phyloP scores from a whole-genome alignment of 1,284 basidiomycete species.

The Naganishia sp. region DNA sequence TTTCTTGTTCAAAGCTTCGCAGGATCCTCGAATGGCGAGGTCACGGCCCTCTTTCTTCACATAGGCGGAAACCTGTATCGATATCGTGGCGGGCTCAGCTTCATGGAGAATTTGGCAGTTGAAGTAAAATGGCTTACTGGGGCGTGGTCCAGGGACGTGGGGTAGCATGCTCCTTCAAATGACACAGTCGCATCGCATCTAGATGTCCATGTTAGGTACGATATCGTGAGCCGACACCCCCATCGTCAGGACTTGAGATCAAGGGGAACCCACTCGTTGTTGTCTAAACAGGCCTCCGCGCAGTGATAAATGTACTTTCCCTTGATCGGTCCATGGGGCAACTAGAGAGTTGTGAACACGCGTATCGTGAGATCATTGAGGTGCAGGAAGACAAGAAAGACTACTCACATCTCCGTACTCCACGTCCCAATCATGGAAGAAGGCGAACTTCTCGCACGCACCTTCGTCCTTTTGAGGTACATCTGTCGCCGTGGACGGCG shows the following conservation, averaged over 20 bases:
- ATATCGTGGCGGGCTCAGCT: neutral
- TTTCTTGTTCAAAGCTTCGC: neutral
- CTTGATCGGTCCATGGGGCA: constrained; percentile 3
- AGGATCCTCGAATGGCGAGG: constrained; percentile 13
- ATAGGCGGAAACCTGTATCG: neutral
- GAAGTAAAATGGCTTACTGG: neutral
- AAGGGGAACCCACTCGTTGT: constrained; percentile 7
- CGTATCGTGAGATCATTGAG: no score
- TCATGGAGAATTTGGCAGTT: neutral
- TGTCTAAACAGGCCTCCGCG: constrained; percentile 7
- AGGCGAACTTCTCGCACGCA: constrained; percentile 11
- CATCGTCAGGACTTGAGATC: neutral
- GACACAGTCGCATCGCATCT: constrained; percentile 22
- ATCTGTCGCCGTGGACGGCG: neutral
- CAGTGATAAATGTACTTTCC: constrained; percentile 19
- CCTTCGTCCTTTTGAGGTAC: neutral
- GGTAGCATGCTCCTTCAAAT: constrained; percentile 9
- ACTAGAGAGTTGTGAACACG: neutral
- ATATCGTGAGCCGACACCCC: neutral
- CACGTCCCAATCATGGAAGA: constrained; percentile 24
- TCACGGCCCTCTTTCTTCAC: constrained; percentile 18
- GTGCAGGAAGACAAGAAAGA: neutral
- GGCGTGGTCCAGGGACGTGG: constrained; percentile 16
- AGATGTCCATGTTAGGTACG: neutral
- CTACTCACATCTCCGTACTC: constrained; percentile 12